phyloP scores from a whole-genome alignment of 768 basidiomycete species.

The Suillus americanus region DNA sequence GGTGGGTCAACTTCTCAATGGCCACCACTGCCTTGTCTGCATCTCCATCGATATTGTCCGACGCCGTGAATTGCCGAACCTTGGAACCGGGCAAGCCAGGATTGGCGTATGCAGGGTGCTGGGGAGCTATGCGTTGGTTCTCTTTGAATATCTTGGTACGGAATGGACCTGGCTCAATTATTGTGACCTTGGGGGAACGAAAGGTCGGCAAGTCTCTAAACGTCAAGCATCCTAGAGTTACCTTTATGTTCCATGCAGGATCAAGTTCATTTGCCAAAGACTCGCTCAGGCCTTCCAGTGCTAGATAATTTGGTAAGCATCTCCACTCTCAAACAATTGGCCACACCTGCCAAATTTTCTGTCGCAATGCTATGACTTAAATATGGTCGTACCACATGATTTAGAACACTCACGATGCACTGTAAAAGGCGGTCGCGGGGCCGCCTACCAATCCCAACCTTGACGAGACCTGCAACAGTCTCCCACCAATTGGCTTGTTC shows the following conservation, averaged over 20 bases:
- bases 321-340: not conserved
- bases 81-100: conserved; percentile 7
- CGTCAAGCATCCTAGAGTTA: conserved; percentile 10
- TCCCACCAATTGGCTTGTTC: conserved; percentile 38
- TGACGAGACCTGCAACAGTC: conserved; percentile 40
- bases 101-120: conserved; percentile 9
- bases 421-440: conserved; percentile 20
- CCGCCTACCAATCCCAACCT: conserved; percentile 26
- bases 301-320: conserved; percentile 14
- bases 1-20: conserved; percentile 8
- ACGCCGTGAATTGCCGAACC: not conserved
- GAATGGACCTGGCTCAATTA: conserved; percentile 12
- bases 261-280: conserved; percentile 35
- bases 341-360: conserved; percentile 8
- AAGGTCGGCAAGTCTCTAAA: not conserved
- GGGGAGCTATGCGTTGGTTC: not conserved
- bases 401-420: conserved; percentile 23
- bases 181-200: conserved; percentile 5
- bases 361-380: not conserved
- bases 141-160: conserved; percentile 11
- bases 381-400: not conserved
- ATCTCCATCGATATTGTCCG: conserved; percentile 5
- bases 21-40: conserved; percentile 10
- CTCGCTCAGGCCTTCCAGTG: conserved; percentile 35
- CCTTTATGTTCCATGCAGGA: conserved; percentile 44